Evolutionary conservation across 805 yeast genomes (phyloP), one percentile per base, ranked within the genome.

Genomic region (Pichia scutulata): DNA sequence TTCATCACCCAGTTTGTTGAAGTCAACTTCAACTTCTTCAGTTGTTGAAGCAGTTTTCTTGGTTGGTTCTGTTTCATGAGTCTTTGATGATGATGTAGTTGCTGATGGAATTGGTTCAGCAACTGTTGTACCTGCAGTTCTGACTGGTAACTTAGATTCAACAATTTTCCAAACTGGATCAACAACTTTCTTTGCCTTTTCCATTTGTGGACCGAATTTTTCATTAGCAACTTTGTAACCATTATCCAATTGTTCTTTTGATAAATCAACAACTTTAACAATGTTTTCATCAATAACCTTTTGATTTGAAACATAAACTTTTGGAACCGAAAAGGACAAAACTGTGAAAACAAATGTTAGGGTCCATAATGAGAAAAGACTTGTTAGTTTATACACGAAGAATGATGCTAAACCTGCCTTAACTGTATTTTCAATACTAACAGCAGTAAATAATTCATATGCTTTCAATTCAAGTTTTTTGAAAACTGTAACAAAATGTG

Each of bases 61-160:
- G 21, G 43, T 33, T 4, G 52, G 16, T 16, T 42, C 44, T 12
- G 52, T 36, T 26, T 51, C 48, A 26, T 37, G 30, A 46, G 43
- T 43, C 22, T 48, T 25, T 10, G 55, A 41, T 21, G 55, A 46
- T 33, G 53, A 47, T 19, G 52, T 37, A 4, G 55, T 39, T 44
- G 57, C 46, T 18, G 51, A 44, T 24, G 58, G 47, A 19, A 22
- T 21, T 19, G 43, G 33, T 37, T 42, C 33, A 22, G 56, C 64
- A 51, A 82, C 85, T 44, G 86, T 81, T 41, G 86, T 72, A 40
- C 85, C 82, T 37, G 87, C 87, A 54, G 89, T 83, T 78, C 89
- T 81, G 47, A 67, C 66, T 44, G 84, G 83, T 56, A 78, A 63
- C 69, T 77, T 76, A 36, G 80, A 70, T 63, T 76, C 72, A 62